Percentiles rank a stretch among this genome's conserved stretches.
Evolutionary conservation across 257 asterid genomes (phyloP).

Genomic region (Solanum dulcamara): DNA sequence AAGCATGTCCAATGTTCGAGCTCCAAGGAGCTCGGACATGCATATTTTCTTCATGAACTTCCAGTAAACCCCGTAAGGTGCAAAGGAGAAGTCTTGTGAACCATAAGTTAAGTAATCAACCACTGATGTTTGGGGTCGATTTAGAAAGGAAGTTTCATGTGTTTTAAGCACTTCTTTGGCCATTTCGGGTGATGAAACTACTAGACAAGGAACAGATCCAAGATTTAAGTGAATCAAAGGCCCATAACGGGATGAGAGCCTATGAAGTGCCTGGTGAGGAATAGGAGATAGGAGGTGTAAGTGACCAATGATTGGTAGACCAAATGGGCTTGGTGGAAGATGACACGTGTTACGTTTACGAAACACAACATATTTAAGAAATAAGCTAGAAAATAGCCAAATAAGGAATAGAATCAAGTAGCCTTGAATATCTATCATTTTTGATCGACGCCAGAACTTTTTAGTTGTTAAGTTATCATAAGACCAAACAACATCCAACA

Average conservation of each 20-base stretch:
- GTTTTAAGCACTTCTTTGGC: slow-evolving; percentile 54
- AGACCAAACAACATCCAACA: not conserved
- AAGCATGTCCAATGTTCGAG: slow-evolving; percentile 39
- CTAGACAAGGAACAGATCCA: slow-evolving; percentile 53
- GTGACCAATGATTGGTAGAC: slow-evolving; percentile 61
- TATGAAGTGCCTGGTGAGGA: slow-evolving; percentile 72
- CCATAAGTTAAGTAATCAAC: slow-evolving; percentile 54
- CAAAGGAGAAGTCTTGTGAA: slow-evolving; percentile 51
- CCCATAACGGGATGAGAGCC: slow-evolving; percentile 37
- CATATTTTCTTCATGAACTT: slow-evolving; percentile 73
- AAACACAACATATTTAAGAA: slow-evolving; percentile 14
- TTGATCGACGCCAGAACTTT: not conserved
- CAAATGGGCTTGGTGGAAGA: slow-evolving; percentile 55
- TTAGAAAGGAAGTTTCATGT: slow-evolving; percentile 36
- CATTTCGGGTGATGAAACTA: slow-evolving; percentile 55
- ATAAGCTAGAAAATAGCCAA: slow-evolving; percentile 28
- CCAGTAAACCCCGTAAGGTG: slow-evolving; percentile 63
- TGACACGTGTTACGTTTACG: not conserved
- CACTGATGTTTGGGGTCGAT: slow-evolving; percentile 42
- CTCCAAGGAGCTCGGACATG: slow-evolving; percentile 68
- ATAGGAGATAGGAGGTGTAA: slow-evolving; percentile 65
- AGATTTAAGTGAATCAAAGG: slow-evolving; percentile 43
- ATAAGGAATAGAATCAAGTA: slow-evolving; percentile 23
- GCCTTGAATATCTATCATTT: slow-evolving; percentile 30
- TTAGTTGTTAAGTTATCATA: not conserved